These are phyloP conservation scores for Tylopilus felleus DNA, from an alignment of 768 basidiomycete genomes.

Conservation along the genomic window DNA sequence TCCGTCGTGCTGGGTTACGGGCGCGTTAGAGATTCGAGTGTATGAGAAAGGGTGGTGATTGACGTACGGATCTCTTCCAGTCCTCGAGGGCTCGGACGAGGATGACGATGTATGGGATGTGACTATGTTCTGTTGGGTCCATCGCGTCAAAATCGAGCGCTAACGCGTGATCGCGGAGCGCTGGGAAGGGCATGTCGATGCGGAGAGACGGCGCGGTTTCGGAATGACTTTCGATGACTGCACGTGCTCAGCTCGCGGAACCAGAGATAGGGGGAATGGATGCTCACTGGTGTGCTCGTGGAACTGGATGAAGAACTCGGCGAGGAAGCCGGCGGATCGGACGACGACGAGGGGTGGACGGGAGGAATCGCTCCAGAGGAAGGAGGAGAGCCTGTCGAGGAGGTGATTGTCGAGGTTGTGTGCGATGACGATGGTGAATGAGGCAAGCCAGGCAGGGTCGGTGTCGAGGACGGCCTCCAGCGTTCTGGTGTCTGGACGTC, in stretches of 20 bases:
- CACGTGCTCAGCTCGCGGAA: not conserved
- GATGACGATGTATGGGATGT: conserved; percentile 88
- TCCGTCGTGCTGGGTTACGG: conserved; percentile 57
- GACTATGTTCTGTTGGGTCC: conserved; percentile 87
- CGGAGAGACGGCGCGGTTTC: conserved; percentile 73
- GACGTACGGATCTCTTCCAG: conserved; percentile 73
- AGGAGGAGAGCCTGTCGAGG: conserved; percentile 55
- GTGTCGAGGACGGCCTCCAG: conserved; percentile 55
- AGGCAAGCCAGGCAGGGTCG: conserved; percentile 51
- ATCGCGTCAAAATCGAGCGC: conserved; percentile 70
- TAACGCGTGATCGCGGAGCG: conserved; percentile 68
- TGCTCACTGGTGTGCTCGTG: conserved; percentile 79
- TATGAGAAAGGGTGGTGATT: not conserved
- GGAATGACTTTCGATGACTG: conserved; percentile 88
- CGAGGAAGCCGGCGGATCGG: conserved; percentile 85
- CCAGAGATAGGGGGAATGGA: not conserved
- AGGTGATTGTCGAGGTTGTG: conserved; percentile 67
- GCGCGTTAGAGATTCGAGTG: not conserved
- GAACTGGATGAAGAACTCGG: conserved; percentile 85
- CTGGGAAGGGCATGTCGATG: conserved; percentile 86
- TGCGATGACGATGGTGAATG: conserved; percentile 78
- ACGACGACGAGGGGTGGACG: conserved; percentile 72
- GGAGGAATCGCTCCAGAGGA: conserved; percentile 65
- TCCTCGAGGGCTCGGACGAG: conserved; percentile 78
- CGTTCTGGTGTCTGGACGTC: conserved; percentile 54